These are phyloP conservation scores for Eleusine coracana DNA, from an alignment of 176 grass and related monocot genomes.

Conservation along the genomic window DNA sequence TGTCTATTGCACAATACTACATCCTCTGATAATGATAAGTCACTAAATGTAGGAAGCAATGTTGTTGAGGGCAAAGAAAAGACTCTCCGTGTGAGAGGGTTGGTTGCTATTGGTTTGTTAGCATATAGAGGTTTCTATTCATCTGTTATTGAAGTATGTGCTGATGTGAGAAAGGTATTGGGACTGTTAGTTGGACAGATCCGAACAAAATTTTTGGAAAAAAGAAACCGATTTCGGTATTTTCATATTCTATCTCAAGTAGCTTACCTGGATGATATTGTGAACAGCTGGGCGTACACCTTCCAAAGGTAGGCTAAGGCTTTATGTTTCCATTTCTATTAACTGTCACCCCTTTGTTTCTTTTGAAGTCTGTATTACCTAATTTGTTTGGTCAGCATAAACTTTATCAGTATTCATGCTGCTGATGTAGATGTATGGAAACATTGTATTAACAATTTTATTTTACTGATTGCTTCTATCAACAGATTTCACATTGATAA, in stretches of 20 bases:
- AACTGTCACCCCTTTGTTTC: slow-evolving; percentile 35
- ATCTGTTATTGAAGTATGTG: slow-evolving; percentile 78
- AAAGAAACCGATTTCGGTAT: slow-evolving; percentile 65
- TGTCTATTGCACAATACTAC: slow-evolving; percentile 63
- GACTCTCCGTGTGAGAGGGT: slow-evolving; percentile 57
- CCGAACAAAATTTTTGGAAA: slow-evolving; percentile 69
- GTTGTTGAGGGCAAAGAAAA: slow-evolving; percentile 68
- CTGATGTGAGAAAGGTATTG: slow-evolving; percentile 91
- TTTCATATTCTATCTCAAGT: slow-evolving; percentile 82
- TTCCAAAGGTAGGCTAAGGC: slow-evolving; percentile 62
- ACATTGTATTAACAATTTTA: slow-evolving; percentile 20
- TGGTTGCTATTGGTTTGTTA: slow-evolving; percentile 88
- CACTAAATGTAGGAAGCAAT: slow-evolving; percentile 55
- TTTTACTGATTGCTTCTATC: slow-evolving; percentile 26
- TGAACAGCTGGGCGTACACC: slow-evolving; percentile 86
- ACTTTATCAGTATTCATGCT: slow-evolving; percentile 21
- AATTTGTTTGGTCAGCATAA: slow-evolving; percentile 15
- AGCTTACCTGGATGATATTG: slow-evolving; percentile 90
- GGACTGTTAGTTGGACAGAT: slow-evolving; percentile 78
- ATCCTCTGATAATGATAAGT: slow-evolving; percentile 37
- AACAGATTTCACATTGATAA: slow-evolving; percentile 71
- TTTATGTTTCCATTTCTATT: slow-evolving; percentile 41
- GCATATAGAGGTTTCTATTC: slow-evolving; percentile 83
- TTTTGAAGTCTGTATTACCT: slow-evolving; percentile 24
- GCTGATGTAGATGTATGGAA: slow-evolving; percentile 17